Conservation (phyloP, 164 flowering plant species). For the Pachysandra terminalis region DNA sequence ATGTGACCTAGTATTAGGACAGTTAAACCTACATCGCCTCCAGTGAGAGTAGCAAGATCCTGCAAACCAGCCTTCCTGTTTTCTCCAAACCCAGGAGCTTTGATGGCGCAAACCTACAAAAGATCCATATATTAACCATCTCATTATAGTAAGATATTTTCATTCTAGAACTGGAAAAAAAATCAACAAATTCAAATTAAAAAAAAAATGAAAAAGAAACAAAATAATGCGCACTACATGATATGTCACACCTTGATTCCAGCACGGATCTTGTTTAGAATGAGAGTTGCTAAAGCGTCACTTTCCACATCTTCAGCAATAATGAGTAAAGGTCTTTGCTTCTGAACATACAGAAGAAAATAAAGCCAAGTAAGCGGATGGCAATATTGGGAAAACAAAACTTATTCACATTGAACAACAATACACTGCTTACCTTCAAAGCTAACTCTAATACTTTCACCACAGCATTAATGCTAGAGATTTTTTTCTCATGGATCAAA, state of each 20-base stretch:
- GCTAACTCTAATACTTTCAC: conserved; percentile 89
- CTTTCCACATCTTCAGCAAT: conserved; percentile 95
- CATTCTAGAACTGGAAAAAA: not conserved
- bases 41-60: conserved; percentile 83
- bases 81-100: conserved; percentile 98
- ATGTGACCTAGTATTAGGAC: not conserved
- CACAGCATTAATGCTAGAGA: conserved; percentile 67
- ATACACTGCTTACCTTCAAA: conserved; percentile 51
- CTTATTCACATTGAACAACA: conserved; percentile 17
- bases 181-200: not conserved
- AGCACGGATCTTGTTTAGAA: conserved; percentile 88
- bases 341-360: conserved; percentile 37
- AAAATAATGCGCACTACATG: not conserved
- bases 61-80: conserved; percentile 78
- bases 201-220: not conserved
- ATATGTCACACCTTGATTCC: conserved; percentile 68
- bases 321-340: conserved; percentile 81
- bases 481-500: conserved; percentile 86
- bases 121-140: conserved; percentile 1
- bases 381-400: too few relatives aligned
- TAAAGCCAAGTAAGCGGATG: not conserved
- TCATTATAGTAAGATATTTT: not conserved
- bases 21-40: conserved; percentile 51
- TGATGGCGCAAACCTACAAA: conserved; percentile 83
- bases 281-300: conserved; percentile 88